Evolutionary conservation across 2,329 filamentous ascomycete genomes (phyloP).

Genomic region (Nigrospora sphaerica): DNA sequence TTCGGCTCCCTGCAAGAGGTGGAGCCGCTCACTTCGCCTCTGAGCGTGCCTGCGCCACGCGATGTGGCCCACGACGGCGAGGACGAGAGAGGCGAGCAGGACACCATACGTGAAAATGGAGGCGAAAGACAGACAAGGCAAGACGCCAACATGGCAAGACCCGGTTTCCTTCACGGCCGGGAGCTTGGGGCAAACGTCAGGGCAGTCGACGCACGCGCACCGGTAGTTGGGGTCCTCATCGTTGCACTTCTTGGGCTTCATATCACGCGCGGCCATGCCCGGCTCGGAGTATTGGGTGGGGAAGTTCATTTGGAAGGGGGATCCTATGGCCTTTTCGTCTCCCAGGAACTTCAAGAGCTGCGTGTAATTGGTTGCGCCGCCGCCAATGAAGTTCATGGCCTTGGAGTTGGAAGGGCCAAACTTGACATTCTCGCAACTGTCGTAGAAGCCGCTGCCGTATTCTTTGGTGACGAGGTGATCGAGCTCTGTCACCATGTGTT

Average conservation of each 20-base stretch:
- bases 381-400: constrained; percentile 93
- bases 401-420: constrained; percentile 90
- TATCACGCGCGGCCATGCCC: constrained; percentile 64
- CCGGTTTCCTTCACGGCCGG: constrained; percentile 64
- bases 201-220: constrained; percentile 92
- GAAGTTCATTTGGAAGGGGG: constrained; percentile 98
- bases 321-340: constrained; percentile 83
- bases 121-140: constrained; percentile 92
- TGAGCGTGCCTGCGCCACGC: constrained; percentile 67
- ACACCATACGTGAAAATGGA: constrained; percentile 81
- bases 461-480: constrained; percentile 81
- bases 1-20: constrained; percentile 75
- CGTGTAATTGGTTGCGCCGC: constrained; percentile 84
- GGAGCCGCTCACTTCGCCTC: constrained; percentile 73
- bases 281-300: constrained; percentile 55
- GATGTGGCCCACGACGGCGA: constrained; percentile 64
- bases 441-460: constrained; percentile 83
- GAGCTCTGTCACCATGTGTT: constrained; percentile 68
- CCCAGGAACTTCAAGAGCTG: constrained; percentile 87
- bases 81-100: constrained; percentile 60
- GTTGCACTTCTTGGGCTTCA: constrained; percentile 80
- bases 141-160: constrained; percentile 72
- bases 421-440: constrained; percentile 98
- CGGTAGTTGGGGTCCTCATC: constrained; percentile 78
- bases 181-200: constrained; percentile 74